Evolutionary conservation across 2,329 filamentous ascomycete genomes (phyloP).

Genomic region (Uncinocarpus reesii): DNA sequence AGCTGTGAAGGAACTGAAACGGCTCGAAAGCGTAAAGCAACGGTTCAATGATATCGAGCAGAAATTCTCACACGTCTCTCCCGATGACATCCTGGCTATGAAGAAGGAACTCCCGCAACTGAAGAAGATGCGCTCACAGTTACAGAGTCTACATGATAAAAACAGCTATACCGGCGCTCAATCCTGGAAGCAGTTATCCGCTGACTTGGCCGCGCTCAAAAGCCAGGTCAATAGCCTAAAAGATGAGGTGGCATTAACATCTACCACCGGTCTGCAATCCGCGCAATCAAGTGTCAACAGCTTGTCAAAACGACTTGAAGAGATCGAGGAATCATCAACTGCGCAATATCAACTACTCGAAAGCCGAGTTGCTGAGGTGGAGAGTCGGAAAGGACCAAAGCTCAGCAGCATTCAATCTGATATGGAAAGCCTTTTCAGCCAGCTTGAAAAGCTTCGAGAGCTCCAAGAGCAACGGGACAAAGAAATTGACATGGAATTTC

Average conservation of each 20-base stretch:
- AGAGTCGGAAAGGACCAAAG: slow-evolving; percentile 1
- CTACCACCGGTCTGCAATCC: not conserved
- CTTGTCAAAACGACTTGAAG: not conserved
- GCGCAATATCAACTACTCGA: not conserved
- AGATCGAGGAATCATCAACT: not conserved
- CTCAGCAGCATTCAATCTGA: slow-evolving; percentile 1
- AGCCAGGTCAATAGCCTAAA: not conserved
- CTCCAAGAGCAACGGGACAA: slow-evolving; percentile 2
- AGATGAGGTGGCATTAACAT: no score
- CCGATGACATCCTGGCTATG: not conserved
- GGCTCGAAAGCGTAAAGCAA: not conserved
- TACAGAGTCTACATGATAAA: not conserved
- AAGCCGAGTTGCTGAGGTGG: not conserved
- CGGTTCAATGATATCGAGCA: not conserved
- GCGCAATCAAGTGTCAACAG: not conserved
- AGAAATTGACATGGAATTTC: slow-evolving; percentile 7
- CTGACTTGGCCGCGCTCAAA: not conserved
- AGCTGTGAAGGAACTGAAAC: not conserved
- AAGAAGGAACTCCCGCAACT: not conserved
- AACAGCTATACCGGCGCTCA: not conserved
- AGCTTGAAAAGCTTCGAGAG: slow-evolving; percentile 11
- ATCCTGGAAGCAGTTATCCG: not conserved
- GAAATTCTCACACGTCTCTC: no score
- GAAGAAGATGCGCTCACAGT: not conserved
- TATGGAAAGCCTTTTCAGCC: slow-evolving; percentile 6